Evolutionary conservation across 1,284 basidiomycete species (phyloP), one percentile per base, ranked within the genome.

Genomic region (Sporisorium exsertum): DNA sequence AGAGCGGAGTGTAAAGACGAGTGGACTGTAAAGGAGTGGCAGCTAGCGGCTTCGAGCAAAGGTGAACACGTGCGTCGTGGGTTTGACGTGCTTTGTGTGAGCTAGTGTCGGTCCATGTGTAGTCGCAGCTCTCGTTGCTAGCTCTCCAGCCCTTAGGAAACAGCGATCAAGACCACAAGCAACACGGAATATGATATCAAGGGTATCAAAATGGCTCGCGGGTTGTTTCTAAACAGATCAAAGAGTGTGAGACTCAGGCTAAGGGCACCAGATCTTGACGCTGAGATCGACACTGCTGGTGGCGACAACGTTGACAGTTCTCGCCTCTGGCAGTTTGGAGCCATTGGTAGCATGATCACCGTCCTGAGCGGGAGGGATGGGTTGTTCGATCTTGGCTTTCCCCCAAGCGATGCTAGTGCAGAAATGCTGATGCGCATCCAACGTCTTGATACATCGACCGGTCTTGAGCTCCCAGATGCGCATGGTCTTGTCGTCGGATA

Each of bases 401-500:
- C 83, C 84, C 84, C 84, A 85, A 6, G 84, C 80, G 40, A 85
- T 55, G 35, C 68, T 68, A 7, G 84, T 85, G 18, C 94, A 91
- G 81, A 96, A 95, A 82, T 94, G 93, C 3, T 89, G 89, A 84
- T 95, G 94, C 1, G 93, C 93, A 71, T 95, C 93, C 50, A 95
- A 89, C 43, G 90, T 92, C 87, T 93, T 93, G 76, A 91, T 88
- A 81, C 93, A 93, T 68, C 94, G 89, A 1, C 93, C 92, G 3
- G 91, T 92, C 40, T 89, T 88, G 42, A 96, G 87, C 76, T 96
- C 94, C 94, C 94, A 96, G 16, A 94, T 89, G 10, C 93, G 90
- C 80, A 95, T 90, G 10, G 93, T 94, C 87, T 94, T 93, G 88
- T 96, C 94, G 85, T 96, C 94, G 6, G 92, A 92, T 2, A 92